A percentile compares a stretch with the other conserved stretches of the same genome.
These are phyloP conservation scores for Hericium rajendrae DNA, from an alignment of 768 basidiomycete species.

Conservation along the genomic window DNA sequence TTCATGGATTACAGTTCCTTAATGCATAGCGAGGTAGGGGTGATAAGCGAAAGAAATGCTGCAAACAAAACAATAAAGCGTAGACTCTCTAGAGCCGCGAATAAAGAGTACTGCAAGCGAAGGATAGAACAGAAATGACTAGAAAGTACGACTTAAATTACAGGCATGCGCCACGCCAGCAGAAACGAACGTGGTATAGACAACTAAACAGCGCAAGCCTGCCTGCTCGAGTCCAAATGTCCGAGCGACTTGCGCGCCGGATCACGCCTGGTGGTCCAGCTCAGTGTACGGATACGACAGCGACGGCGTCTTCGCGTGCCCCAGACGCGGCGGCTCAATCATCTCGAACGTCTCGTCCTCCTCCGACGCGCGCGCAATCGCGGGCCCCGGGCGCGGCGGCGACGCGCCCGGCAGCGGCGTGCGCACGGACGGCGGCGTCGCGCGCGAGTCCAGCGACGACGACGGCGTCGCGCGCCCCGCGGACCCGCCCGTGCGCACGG, in stretches of 20 bases:
- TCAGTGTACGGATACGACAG: conserved; percentile 52
- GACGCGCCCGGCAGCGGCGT: conserved; percentile 3
- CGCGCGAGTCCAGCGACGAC: conserved; percentile 5
- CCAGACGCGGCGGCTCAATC: conserved; percentile 34
- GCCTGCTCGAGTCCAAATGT: conserved; percentile 2
- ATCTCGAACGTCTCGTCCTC: conserved; percentile 47
- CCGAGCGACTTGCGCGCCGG: neutral
- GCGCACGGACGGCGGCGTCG: conserved; percentile 5
- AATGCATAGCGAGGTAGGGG: neutral
- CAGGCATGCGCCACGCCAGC: neutral
- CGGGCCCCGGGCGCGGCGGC: conserved; percentile 21
- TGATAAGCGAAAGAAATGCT: no score
- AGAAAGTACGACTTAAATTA: neutral
- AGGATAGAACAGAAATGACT: neutral
- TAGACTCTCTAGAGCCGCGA: neutral
- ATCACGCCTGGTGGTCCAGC: conserved; percentile 30
- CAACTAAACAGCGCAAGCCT: neutral
- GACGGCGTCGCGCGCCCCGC: conserved; percentile 6
- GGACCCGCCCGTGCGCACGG: neutral
- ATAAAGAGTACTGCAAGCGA: neutral
- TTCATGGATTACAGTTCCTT: neutral
- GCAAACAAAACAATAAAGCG: no score
- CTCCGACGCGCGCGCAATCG: conserved; percentile 23
- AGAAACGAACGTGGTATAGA: neutral
- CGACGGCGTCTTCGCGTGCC: conserved; percentile 18